Base-by-base conservation (phyloP, 2,329 filamentous ascomycete species). In the Neonectria coccinea region DNA sequence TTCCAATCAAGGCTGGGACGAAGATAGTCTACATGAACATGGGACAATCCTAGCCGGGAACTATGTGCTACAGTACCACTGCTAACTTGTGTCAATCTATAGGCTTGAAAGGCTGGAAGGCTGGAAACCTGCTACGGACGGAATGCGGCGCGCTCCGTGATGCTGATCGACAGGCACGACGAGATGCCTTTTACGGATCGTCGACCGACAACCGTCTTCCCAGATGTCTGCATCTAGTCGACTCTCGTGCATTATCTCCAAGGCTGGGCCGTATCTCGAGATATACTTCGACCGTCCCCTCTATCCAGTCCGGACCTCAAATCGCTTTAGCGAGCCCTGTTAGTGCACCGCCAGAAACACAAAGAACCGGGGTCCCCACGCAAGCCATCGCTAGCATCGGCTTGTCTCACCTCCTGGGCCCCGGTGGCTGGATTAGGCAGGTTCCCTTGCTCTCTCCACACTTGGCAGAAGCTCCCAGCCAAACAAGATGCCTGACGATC, bases 361-460 rank as follows among this genome's bases (percentile, higher is more conserved):
- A 48, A 11, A 50, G 42, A 16, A 27, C 50, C 22, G 27, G 29
- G 11, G 9, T 51, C 29, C 55, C 42, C 47, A 45, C 54, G 41
- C 47, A 31, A 20, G 14, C 50, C 42, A 47, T 56, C 41, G 33
- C 60, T 36, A 29, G 36, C 31, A 57, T 36, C 39, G 45, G 27
- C 25, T 42, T 56, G 59, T 56, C 52, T 56, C 53, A 58, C 33
- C 14, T 59, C 57, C 20, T n/a, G 48, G 41, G 52, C 51, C 42
- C 51, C 44, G 54, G n/a, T 42, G 47, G 41, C 59, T 62, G 22
- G 5, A 54, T 63, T 63, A 63, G 60, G 60, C 60, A 63, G 55
- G 60, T 63, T 63, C 29, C 54, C 41, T 55, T 55, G 52, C 36
- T 51, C 42, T 54, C 54, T 50, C 59, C 59, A 54, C 59, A 57